Base-by-base conservation (phyloP, 1,139 yeast species). In the Komagataea norvegica region DNA sequence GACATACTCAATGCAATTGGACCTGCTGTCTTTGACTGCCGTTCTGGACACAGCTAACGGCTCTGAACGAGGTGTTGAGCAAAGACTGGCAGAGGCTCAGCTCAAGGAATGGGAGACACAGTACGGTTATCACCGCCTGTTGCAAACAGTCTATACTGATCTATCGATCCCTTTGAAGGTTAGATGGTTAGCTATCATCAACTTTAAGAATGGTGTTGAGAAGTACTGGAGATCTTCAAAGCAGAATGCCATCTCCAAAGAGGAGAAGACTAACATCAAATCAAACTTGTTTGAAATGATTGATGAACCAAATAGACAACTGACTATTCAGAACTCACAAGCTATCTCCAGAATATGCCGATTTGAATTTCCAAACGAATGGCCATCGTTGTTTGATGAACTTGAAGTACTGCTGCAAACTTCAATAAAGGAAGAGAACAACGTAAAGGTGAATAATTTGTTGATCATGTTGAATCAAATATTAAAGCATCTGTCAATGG, bases 141-240 rank as follows among this genome's bases (percentile, higher is more conserved):
- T 82, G 19, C 89, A 82, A 41, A 54, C 69, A 2, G 70, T 84
- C 0, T 88, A 85, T 56, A 64, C 77, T 40, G 78, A 82, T 46
- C 58, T 68, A 6, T 69, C 76, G 0, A 51, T 74, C 13, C 72
- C 86, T 0, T 60, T 81, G 21, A 85, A 82, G 43, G 67, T 77
- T 8, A 67, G 97, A 53, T 87, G 95, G 95, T 65, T 89, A 29
- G 89, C 96, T 0, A 71, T 87, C 4, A 89, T 91, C 31, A 84
- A 84, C 48, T 77, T 91, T 58, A 91, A 91, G 54, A 91, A 89
- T 59, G 94, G 95, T 2, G 66, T 86, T 18, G 95, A 86, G 23
- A 77, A 72, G 51, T 78, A 77, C 52, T 89, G 97, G 97, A 67
- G 96, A 41, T 65, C 79, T 1, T 70, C 87, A 0, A 68, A 86